Percentiles rank a stretch among this genome's conserved stretches.
These are phyloP conservation scores for Solanum chacoense DNA, from an alignment of 305 asterid species.

Conservation along the genomic window DNA sequence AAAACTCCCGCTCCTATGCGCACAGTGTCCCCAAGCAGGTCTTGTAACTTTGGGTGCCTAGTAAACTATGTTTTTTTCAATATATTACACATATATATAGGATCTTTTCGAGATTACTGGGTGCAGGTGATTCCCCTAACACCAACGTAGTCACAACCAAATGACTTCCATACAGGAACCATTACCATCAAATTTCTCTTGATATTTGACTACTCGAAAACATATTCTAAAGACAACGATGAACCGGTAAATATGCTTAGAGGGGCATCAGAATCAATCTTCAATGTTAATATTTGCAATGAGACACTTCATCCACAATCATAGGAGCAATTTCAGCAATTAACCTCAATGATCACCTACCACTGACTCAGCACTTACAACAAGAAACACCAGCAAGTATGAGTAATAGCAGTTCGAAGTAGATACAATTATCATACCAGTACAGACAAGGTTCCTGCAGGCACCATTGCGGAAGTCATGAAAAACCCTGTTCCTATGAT, in stretches of 20 bases:
- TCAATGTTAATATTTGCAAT: not conserved
- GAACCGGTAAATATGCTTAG: not conserved
- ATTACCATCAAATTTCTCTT: not conserved
- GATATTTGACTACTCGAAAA: not conserved
- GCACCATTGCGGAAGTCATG: conserved; percentile 97
- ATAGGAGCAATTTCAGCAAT: not conserved
- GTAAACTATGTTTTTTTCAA: not conserved
- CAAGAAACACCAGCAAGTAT: not conserved
- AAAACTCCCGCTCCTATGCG: not conserved
- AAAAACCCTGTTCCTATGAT: conserved; percentile 91
- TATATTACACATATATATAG: not conserved
- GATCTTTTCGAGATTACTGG: not conserved
- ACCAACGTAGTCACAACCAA: not conserved
- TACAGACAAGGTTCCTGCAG: conserved; percentile 96
- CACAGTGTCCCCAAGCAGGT: not conserved
- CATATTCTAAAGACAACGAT: not conserved
- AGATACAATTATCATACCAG: conserved; percentile 44
- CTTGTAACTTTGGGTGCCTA: not conserved
- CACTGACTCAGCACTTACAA: not conserved
- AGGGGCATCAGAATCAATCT: not conserved
- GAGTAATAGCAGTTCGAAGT: not conserved
- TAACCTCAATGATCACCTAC: not conserved
- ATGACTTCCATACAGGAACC: not conserved
- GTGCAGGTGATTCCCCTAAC: not conserved
- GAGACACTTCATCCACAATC: not conserved